Percentiles rank a stretch among this genome's conserved stretches.
These are phyloP conservation scores for Chlorella sp. DNA, from an alignment of 139 green algal species.

Conservation along the genomic window DNA sequence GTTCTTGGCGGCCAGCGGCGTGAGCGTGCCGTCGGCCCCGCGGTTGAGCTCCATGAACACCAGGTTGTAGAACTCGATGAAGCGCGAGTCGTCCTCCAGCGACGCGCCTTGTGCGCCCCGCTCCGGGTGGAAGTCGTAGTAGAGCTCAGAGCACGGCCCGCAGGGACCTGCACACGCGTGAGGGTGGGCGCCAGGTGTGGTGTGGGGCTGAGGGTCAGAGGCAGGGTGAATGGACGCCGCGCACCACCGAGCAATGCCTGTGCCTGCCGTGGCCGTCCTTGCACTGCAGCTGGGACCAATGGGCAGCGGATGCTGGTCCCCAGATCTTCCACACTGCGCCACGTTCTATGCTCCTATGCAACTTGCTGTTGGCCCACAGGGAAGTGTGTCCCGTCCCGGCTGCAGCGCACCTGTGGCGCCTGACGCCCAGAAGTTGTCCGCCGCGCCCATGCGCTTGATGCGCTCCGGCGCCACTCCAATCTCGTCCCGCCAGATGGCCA, in stretches of 20 bases:
- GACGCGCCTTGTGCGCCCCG: constrained; percentile 30
- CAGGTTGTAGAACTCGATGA: constrained; percentile 66
- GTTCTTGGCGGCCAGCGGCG: constrained; percentile 77
- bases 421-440: constrained; percentile 93
- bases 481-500: constrained; percentile 72
- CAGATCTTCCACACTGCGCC: no score
- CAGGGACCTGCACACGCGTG: constrained; percentile 86
- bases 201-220: neutral
- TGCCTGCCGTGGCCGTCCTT: no score
- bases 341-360: no score
- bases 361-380: no score
- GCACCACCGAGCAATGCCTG: no score
- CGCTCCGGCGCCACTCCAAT: constrained; percentile 65
- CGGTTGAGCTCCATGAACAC: constrained; percentile 82
- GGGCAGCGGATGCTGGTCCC: no score
- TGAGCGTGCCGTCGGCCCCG: constrained; percentile 51
- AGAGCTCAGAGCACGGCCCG: constrained; percentile 93
- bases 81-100: constrained; percentile 60
- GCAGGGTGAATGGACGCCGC: no score
- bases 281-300: no score
- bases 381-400: no score
- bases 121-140: constrained; percentile 93
- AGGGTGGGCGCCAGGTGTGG: neutral
- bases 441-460: constrained; percentile 78
- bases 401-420: constrained; percentile 67